These are phyloP conservation scores for Sophora flavescens DNA, from an alignment of 306 rosid species.

Conservation along the genomic window DNA sequence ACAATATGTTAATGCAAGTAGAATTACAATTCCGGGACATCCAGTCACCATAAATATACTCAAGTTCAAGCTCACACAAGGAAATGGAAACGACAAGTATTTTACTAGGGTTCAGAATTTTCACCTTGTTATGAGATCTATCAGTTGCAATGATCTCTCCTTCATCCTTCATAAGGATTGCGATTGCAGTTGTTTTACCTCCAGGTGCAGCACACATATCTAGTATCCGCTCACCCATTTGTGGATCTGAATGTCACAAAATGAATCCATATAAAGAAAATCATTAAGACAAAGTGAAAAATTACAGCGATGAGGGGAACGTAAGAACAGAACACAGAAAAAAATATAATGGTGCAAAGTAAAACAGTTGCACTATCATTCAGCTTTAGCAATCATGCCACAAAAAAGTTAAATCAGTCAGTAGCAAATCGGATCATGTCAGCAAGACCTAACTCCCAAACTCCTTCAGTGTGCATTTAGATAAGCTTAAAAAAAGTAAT, in stretches of 20 bases:
- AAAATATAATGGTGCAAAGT: neutral
- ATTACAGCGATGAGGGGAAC: conserved; percentile 13
- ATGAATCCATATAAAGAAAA: conserved; percentile 27
- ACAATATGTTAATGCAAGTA: conserved; percentile 25
- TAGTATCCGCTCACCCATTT: conserved; percentile 82
- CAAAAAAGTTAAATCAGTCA: conserved; percentile 3
- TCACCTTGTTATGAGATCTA: conserved; percentile 97
- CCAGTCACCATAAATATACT: conserved; percentile 23
- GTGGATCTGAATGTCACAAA: conserved; percentile 72
- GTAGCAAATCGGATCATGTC: neutral
- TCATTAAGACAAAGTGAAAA: neutral
- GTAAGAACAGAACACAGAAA: conserved; percentile 17
- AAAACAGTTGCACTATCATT: neutral
- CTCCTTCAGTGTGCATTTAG: neutral
- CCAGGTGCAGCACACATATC: conserved; percentile 99
- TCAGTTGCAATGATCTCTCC: conserved; percentile 93
- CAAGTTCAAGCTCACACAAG: neutral
- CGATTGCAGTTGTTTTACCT: conserved; percentile 97
- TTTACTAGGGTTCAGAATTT: conserved; percentile 40
- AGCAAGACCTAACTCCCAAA: conserved; percentile 21
- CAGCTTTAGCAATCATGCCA: conserved; percentile 19
- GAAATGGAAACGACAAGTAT: conserved; percentile 35
- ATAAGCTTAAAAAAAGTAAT: too few species aligned
- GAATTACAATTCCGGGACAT: conserved; percentile 23
- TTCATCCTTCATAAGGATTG: conserved; percentile 88